phyloP scores from a whole-genome alignment of 495 filamentous ascomycete genomes.

The Penicillium arizonense region DNA sequence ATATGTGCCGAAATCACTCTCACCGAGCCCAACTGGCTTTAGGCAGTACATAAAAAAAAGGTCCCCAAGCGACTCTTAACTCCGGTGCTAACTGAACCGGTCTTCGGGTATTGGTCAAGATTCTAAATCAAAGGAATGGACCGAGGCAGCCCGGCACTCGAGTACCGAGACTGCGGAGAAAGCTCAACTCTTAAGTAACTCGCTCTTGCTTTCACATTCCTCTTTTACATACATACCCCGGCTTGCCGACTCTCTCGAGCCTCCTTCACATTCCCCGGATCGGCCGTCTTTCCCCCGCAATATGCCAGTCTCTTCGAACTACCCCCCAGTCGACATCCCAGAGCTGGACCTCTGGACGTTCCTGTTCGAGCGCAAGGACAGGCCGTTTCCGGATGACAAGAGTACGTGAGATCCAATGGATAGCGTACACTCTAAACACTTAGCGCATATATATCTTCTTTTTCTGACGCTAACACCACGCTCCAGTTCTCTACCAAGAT shows the following conservation, averaged over 20 bases:
- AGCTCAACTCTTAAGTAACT: neutral
- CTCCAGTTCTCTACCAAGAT: conserved; percentile 75
- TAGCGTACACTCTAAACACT: neutral
- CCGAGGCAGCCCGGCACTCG: conserved; percentile 17
- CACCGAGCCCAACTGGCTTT: too few species aligned
- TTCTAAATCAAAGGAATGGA: neutral
- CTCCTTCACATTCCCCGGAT: conserved; percentile 10
- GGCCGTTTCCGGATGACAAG: conserved; percentile 59
- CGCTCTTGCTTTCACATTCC: neutral
- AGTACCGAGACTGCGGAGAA: conserved; percentile 18
- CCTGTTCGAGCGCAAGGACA: conserved; percentile 74
- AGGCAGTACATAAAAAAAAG: neutral
- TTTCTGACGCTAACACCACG: conserved; percentile 10
- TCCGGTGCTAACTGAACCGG: neutral
- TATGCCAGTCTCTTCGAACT: conserved; percentile 44
- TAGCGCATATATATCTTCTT: neutral
- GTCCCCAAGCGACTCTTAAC: neutral
- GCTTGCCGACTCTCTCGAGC: neutral
- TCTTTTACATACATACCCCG: neutral
- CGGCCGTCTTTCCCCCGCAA: conserved; percentile 22
- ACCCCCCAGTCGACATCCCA: conserved; percentile 38
- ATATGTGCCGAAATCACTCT: too few species aligned
- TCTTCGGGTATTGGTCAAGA: conserved; percentile 5
- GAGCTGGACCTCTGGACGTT: conserved; percentile 68
- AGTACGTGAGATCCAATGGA: conserved; percentile 20